Conservation (phyloP, 2,329 filamentous ascomycete species). For the Pestalotiopsis sp. region DNA sequence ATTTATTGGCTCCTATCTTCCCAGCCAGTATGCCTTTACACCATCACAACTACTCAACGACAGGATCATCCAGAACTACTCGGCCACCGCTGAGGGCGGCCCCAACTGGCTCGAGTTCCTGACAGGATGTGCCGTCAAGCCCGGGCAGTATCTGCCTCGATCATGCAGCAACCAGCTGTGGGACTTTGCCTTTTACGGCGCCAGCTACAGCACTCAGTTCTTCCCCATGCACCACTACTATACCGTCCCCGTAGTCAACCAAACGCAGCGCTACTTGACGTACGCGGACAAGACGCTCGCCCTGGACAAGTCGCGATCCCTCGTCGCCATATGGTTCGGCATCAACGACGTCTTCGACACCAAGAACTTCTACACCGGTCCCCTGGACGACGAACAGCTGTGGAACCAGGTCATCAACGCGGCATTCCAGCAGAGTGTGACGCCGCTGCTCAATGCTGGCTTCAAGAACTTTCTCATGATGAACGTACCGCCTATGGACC, state of each 20-base stretch:
- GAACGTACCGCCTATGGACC: slow-evolving; percentile 51
- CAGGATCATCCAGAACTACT: slow-evolving; percentile 46
- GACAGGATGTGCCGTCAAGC: slow-evolving; percentile 45
- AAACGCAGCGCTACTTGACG: slow-evolving; percentile 44
- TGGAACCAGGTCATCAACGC: slow-evolving; percentile 42
- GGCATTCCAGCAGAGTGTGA: slow-evolving; percentile 40
- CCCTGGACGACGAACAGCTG: slow-evolving; percentile 41
- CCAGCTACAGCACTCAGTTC: slow-evolving; percentile 43
- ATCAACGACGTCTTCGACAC: slow-evolving; percentile 58
- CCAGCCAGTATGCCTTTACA: slow-evolving; percentile 37
- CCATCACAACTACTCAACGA: slow-evolving; percentile 39
- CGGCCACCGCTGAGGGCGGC: slow-evolving; percentile 48
- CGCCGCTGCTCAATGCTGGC: slow-evolving; percentile 46
- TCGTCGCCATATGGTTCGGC: slow-evolving; percentile 54
- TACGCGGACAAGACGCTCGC: slow-evolving; percentile 41
- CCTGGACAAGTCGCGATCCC: slow-evolving; percentile 22
- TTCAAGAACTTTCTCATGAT: slow-evolving; percentile 52
- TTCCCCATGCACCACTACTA: slow-evolving; percentile 51
- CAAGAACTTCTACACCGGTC: slow-evolving; percentile 33
- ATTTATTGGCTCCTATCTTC: slow-evolving; percentile 46
- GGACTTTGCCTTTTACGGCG: slow-evolving; percentile 55
- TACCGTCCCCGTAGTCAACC: slow-evolving; percentile 46
- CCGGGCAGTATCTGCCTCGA: slow-evolving; percentile 41
- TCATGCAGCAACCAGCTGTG: slow-evolving; percentile 50
- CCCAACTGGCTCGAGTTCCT: slow-evolving; percentile 55